phyloP scores from a whole-genome alignment of 225 moss, liverwort and hornwort genomes.

The Polytrichum commune region DNA sequence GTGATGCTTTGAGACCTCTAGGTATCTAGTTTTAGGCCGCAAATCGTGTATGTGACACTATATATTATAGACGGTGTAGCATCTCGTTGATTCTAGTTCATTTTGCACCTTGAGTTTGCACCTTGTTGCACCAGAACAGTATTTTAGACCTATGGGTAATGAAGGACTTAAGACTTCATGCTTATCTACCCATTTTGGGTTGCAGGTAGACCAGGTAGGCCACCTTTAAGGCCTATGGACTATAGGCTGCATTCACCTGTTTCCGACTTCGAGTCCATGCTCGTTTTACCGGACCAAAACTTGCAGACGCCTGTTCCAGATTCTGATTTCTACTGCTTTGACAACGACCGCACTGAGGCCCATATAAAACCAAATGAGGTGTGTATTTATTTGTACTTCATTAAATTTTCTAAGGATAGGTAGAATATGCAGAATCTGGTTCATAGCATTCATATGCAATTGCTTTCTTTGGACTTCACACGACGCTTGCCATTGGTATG shows the following conservation, averaged over 20 bases:
- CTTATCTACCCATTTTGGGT: conserved; percentile 7
- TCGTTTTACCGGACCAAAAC: conserved; percentile 28
- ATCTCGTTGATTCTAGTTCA: no score
- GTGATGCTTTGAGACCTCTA: no score
- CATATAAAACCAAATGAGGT: conserved; percentile 43
- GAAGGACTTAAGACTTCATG: background rate
- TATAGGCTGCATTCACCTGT: conserved; percentile 7
- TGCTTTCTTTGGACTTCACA: no score
- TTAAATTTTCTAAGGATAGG: background rate
- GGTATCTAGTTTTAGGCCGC: no score
- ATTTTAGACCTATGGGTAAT: no score
- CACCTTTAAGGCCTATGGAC: conserved; percentile 12
- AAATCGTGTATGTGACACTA: no score
- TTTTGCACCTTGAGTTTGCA: no score
- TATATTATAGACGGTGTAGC: no score
- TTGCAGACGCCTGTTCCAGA: conserved; percentile 39
- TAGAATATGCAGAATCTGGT: no score
- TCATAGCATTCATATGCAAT: no score
- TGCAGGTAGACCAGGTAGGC: conserved; percentile 33
- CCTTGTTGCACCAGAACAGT: no score
- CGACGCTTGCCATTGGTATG: no score
- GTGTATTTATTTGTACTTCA: background rate
- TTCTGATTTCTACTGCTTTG: conserved; percentile 51
- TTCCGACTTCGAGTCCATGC: conserved; percentile 14
- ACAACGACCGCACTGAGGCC: conserved; percentile 37